phyloP scores from a whole-genome alignment of 768 basidiomycete species.

The Russula dissimulans region DNA sequence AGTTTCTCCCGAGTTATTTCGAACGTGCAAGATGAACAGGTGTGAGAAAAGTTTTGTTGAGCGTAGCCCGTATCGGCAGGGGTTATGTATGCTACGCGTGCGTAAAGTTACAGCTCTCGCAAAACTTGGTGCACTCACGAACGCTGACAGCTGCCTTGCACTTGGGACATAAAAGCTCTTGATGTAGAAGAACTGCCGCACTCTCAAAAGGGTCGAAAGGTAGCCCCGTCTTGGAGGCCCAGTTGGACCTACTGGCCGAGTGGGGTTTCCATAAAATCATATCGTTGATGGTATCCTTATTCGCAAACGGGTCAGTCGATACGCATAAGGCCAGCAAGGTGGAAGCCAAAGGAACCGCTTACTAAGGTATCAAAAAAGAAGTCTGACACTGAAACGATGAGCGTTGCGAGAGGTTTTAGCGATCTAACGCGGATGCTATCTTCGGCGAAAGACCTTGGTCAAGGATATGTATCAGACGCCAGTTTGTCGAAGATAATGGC shows the following conservation, averaged over 20 bases:
- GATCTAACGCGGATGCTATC: conserved; percentile 17
- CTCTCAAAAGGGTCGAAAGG: conserved; percentile 31
- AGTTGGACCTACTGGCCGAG: conserved; percentile 5
- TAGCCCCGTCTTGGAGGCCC: conserved; percentile 20
- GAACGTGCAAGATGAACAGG: conserved; percentile 33
- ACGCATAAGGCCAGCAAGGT: not conserved
- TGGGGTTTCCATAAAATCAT: conserved; percentile 17
- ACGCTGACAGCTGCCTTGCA: conserved; percentile 24
- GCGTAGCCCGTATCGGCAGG: conserved; percentile 38
- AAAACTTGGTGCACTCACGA: conserved; percentile 24
- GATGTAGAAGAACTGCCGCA: conserved; percentile 21
- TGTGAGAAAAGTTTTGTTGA: conserved; percentile 32
- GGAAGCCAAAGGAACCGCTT: not conserved
- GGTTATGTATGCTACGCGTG: conserved; percentile 32
- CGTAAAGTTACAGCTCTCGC: conserved; percentile 5
- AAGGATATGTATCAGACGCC: not conserved
- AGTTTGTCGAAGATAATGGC: too few species aligned
- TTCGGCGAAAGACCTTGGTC: conserved; percentile 22
- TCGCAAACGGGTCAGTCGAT: not conserved
- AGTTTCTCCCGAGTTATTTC: conserved; percentile 35
- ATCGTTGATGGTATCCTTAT: conserved; percentile 20
- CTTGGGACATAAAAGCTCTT: conserved; percentile 29
- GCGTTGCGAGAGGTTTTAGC: not conserved
- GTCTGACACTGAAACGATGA: not conserved
- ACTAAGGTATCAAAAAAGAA: conserved; percentile 10